Conservation (phyloP, 345 rosid species). For the Dovyalis caffra region DNA sequence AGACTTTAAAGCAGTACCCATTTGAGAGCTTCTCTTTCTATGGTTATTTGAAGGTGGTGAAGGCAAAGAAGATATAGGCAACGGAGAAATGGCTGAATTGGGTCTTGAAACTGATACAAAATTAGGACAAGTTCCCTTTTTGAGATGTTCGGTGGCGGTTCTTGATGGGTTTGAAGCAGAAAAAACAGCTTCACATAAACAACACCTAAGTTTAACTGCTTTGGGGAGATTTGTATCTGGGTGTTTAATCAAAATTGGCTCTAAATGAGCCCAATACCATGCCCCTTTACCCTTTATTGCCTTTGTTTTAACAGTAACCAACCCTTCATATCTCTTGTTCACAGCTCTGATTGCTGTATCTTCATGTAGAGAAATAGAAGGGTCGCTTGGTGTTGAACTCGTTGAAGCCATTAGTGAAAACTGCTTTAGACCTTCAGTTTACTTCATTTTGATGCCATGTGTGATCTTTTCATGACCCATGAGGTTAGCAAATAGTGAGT, state of each 20-base stretch:
- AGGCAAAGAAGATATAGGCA: constrained; percentile 47
- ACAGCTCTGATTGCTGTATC: constrained; percentile 22
- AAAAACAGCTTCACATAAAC: constrained; percentile 48
- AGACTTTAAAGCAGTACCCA: constrained; percentile 28
- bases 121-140: constrained; percentile 53
- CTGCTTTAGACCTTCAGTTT: background rate
- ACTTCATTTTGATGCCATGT: background rate
- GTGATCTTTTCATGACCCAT: background rate
- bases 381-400: constrained; percentile 25
- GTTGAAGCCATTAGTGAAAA: constrained; percentile 26
- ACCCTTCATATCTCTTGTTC: constrained; percentile 29
- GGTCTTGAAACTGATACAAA: constrained; percentile 33
- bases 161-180: constrained; percentile 60
- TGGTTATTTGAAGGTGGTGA: constrained; percentile 33
- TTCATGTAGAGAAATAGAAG: constrained; percentile 17
- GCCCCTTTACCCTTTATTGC: constrained; percentile 38
- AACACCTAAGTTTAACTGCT: constrained; percentile 56
- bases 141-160: constrained; percentile 57
- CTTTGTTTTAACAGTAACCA: constrained; percentile 24
- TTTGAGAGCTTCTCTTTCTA: constrained; percentile 40
- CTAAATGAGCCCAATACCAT: constrained; percentile 38
- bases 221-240: constrained; percentile 42
- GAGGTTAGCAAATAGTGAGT: background rate
- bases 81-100: constrained; percentile 36
- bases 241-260: constrained; percentile 25